Conservation (phyloP, 768 basidiomycete species). For the Termitomyces sp. region DNA sequence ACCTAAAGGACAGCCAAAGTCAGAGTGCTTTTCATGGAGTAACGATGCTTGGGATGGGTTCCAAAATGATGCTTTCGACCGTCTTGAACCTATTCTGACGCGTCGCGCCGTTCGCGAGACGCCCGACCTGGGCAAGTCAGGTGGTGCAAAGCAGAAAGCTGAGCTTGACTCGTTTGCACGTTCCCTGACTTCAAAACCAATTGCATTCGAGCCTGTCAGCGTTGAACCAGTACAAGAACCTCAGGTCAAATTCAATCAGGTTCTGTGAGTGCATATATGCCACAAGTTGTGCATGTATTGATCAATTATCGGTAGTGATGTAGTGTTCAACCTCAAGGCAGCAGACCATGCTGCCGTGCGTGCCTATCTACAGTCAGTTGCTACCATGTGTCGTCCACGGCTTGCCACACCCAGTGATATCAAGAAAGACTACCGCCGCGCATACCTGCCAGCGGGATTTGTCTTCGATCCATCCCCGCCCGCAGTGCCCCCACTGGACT, state of each 20-base stretch:
- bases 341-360: constrained; percentile 17
- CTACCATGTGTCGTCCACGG: constrained; percentile 5
- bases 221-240: constrained; percentile 27
- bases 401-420: background rate
- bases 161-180: constrained; percentile 19
- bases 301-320: constrained; percentile 5
- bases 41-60: constrained; percentile 14
- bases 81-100: constrained; percentile 41
- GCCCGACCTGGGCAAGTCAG: constrained; percentile 30
- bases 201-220: constrained; percentile 17
- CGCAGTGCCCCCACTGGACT: constrained; percentile 15
- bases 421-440: constrained; percentile 6
- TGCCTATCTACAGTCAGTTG: constrained; percentile 11
- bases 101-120: constrained; percentile 41
- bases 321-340: constrained; percentile 13
- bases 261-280: constrained; percentile 31
- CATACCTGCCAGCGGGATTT: constrained; percentile 11
- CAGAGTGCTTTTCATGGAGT: constrained; percentile 32
- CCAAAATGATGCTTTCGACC: constrained; percentile 21
- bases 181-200: constrained; percentile 13
- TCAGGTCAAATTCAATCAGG: constrained; percentile 25
- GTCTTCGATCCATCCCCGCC: constrained; percentile 18
- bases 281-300: background rate
- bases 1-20: constrained; percentile 21
- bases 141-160: background rate